Conservation (phyloP, 441 rosid species). For the Melastoma candidum region DNA sequence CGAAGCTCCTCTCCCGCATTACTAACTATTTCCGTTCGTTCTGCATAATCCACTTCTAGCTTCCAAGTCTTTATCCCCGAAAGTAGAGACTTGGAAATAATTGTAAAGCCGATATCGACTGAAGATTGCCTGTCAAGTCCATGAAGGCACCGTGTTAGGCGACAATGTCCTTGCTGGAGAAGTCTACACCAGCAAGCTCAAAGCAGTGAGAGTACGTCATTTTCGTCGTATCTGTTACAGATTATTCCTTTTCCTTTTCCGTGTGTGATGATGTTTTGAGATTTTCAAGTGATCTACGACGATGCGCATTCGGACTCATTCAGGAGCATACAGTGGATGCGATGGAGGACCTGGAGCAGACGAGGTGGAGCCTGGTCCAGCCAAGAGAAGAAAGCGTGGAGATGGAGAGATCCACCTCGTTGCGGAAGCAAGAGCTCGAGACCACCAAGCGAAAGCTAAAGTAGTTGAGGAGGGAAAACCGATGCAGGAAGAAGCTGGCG, state of each 20-base stretch:
- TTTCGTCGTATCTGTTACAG: background rate
- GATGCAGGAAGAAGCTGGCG: slow-evolving; percentile 17
- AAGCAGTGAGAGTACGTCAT: background rate
- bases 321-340: slow-evolving; percentile 16
- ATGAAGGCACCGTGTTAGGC: slow-evolving; percentile 72
- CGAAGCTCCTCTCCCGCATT: too few species aligned
- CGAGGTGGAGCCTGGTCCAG: slow-evolving; percentile 38
- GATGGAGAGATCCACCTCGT: slow-evolving; percentile 55
- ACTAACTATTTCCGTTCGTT: too few species aligned
- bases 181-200: slow-evolving; percentile 44
- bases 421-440: slow-evolving; percentile 68
- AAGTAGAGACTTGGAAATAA: too few species aligned
- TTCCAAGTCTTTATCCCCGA: too few species aligned
- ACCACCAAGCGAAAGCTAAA: slow-evolving; percentile 61
- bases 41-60: too few species aligned
- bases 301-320: slow-evolving; percentile 12
- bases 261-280: background rate
- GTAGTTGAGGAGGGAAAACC: slow-evolving; percentile 27
- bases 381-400: slow-evolving; percentile 43
- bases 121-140: slow-evolving; percentile 64
- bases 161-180: slow-evolving; percentile 66
- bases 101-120: slow-evolving; percentile 66
- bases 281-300: slow-evolving; percentile 8
- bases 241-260: background rate
- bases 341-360: slow-evolving; percentile 45